These are phyloP conservation scores for Turritis glabra DNA, from an alignment of 345 rosid genomes.

Conservation along the genomic window DNA sequence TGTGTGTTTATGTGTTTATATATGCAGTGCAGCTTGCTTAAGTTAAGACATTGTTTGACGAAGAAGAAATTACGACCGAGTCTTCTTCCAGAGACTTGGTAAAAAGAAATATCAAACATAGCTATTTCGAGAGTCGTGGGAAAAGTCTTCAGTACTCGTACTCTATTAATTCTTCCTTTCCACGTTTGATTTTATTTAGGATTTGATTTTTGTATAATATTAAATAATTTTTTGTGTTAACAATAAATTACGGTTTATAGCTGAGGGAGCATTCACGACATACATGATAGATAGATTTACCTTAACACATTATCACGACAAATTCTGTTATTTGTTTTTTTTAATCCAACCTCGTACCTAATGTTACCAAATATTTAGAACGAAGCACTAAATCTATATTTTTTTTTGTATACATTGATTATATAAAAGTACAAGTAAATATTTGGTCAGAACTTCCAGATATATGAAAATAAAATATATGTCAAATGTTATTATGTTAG, in stretches of 20 bases:
- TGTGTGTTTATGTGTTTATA: slow-evolving; percentile 2
- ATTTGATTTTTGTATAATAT: not conserved
- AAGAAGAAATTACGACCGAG: slow-evolving; percentile 1
- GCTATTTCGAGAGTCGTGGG: not conserved
- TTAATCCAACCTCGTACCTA: not conserved
- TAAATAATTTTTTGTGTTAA: not conserved
- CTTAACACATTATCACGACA: not conserved
- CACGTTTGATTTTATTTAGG: not conserved
- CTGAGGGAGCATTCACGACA: not conserved
- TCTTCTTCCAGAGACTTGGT: slow-evolving; percentile 29
- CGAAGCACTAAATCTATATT: not conserved
- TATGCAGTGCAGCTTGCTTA: not conserved
- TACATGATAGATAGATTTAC: not conserved
- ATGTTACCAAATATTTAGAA: not conserved
- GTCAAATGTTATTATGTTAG: not conserved
- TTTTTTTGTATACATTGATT: not conserved
- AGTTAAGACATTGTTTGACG: not conserved
- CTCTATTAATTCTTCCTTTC: not conserved
- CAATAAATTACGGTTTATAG: not conserved
- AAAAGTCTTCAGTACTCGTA: not conserved
- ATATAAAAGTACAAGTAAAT: not conserved
- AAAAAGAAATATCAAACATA: not conserved
- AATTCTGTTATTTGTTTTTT: not conserved
- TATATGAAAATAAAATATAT: not conserved
- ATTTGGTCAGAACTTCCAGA: not conserved